Conservation (phyloP, 1,284 basidiomycete species). For the Trichosporon sp. region DNA sequence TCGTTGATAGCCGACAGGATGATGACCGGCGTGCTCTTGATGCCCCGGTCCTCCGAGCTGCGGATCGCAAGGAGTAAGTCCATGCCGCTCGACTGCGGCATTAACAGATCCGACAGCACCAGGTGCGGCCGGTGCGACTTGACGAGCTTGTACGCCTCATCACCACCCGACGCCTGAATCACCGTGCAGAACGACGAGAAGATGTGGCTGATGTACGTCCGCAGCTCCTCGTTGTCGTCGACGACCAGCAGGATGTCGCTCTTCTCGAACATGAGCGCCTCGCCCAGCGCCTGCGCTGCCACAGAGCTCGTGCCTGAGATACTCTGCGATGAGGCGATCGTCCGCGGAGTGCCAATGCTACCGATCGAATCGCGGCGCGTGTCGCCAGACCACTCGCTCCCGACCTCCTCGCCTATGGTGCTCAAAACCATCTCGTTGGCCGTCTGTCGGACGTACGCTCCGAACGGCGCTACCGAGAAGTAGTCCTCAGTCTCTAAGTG, state of each 20-base stretch:
- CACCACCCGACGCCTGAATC: slow-evolving; percentile 37
- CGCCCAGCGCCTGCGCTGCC: not conserved
- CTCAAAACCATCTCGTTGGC: slow-evolving; percentile 15
- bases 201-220: slow-evolving; percentile 26
- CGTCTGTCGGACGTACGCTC: slow-evolving; percentile 14
- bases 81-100: slow-evolving; percentile 28
- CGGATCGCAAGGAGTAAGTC: slow-evolving; percentile 17
- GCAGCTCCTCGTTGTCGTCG: slow-evolving; percentile 31
- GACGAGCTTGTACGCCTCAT: slow-evolving; percentile 37
- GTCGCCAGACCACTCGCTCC: not conserved
- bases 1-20: slow-evolving; percentile 17
- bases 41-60: not conserved
- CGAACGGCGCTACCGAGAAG: slow-evolving; percentile 1
- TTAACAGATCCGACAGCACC: slow-evolving; percentile 31
- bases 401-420: slow-evolving; percentile 1
- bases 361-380: slow-evolving; percentile 3
- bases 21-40: slow-evolving; percentile 16
- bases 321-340: not conserved
- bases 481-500: not conserved
- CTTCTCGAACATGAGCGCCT: slow-evolving; percentile 20
- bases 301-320: not conserved
- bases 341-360: not conserved
- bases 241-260: slow-evolving; percentile 27
- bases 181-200: slow-evolving; percentile 35
- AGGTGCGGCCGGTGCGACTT: slow-evolving; percentile 17